phyloP scores from a whole-genome alignment of 2,329 filamentous ascomycete genomes.

The Gremmenia infestans region DNA sequence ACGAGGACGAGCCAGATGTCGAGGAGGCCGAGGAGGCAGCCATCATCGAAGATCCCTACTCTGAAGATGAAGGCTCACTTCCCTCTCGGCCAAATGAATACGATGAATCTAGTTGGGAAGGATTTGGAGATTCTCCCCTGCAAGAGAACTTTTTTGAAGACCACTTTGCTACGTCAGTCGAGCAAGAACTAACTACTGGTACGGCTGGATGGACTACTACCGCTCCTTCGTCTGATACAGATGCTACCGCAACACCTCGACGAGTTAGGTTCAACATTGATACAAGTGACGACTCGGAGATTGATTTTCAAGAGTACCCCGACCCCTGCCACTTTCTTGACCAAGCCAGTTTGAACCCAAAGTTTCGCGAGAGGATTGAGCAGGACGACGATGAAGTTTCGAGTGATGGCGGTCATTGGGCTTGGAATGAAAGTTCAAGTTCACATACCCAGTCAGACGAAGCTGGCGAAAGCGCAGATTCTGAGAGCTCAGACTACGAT shows the following conservation, averaged over 20 bases:
- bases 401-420: constrained; percentile 25
- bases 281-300: constrained; percentile 54
- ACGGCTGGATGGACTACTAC: constrained; percentile 11
- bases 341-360: constrained; percentile 66
- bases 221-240: constrained; percentile 10
- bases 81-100: constrained; percentile 29
- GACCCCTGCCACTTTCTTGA: constrained; percentile 65
- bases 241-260: constrained; percentile 14
- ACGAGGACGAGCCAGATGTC: constrained; percentile 75
- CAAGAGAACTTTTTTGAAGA: constrained; percentile 34
- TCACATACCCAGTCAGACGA: constrained; percentile 38
- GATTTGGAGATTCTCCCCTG: constrained; percentile 41
- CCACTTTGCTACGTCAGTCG: constrained; percentile 14
- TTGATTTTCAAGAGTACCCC: constrained; percentile 64
- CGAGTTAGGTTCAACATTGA: constrained; percentile 74
- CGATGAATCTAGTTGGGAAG: constrained; percentile 50
- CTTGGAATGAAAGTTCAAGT: constrained; percentile 16
- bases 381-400: constrained; percentile 45
- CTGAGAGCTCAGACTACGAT: constrained; percentile 41
- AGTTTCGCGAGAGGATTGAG: constrained; percentile 69
- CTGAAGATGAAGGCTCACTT: constrained; percentile 36
- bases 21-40: constrained; percentile 73
- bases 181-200: constrained; percentile 12
- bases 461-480: constrained; percentile 33
- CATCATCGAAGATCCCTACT: constrained; percentile 49